Conservation (phyloP, 139 green algal genomes). For the Chlamydomonas sp. region DNA sequence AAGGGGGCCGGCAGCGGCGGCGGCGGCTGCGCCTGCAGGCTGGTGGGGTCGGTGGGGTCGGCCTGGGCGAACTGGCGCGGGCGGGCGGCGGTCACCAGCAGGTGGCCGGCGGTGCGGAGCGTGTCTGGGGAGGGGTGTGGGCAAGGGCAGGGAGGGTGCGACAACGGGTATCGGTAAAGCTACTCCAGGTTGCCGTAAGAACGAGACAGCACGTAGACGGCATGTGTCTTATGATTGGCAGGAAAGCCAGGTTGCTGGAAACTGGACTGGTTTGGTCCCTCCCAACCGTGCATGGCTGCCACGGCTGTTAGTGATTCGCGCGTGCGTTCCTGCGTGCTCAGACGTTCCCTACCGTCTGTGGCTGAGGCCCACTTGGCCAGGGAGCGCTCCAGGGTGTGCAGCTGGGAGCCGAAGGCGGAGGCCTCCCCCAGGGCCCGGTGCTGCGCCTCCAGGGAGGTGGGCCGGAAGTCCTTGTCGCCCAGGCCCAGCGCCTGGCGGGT, state of each 20-base stretch:
- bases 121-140: background rate
- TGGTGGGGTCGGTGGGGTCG: conserved; percentile 13
- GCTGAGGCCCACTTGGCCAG: conserved; percentile 13
- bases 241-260: too few species aligned
- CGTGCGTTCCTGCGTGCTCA: too few species aligned
- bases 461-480: conserved; percentile 17
- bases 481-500: conserved; percentile 29
- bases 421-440: conserved; percentile 4
- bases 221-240: too few species aligned
- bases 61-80: conserved; percentile 18
- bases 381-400: conserved; percentile 21
- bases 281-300: too few species aligned
- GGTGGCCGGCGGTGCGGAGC: conserved; percentile 4
- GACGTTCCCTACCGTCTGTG: background rate
- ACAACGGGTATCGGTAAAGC: background rate
- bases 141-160: background rate
- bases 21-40: background rate
- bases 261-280: too few species aligned
- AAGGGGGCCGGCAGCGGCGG: background rate
- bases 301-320: too few species aligned
- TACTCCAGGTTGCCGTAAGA: too few species aligned
- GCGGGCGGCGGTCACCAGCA: conserved; percentile 2
- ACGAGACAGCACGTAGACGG: too few species aligned
- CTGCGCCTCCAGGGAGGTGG: conserved; percentile 34
- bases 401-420: background rate